Conservation (phyloP, 1,284 basidiomycete species). For the Ganoderma leucocontextum region DNA sequence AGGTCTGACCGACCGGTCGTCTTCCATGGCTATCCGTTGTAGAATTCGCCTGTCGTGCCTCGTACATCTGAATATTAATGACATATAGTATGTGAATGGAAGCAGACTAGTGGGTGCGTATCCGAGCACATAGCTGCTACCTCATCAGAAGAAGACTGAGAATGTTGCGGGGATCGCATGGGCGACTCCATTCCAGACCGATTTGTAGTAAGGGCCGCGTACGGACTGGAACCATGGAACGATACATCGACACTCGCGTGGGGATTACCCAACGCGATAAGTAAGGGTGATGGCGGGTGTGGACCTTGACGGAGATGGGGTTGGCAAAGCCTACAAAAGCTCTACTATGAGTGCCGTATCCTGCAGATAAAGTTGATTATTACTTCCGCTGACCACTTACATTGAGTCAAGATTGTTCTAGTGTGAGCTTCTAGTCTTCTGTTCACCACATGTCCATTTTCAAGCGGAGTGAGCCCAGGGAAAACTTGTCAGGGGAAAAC, state of each 20-base stretch:
- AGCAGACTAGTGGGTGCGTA: slow-evolving; percentile 28
- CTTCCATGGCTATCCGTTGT: slow-evolving; percentile 42
- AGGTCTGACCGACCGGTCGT: slow-evolving; percentile 29
- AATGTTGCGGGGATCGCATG: neutral
- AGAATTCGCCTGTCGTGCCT: slow-evolving; percentile 30
- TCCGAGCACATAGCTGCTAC: slow-evolving; percentile 38
- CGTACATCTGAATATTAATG: slow-evolving; percentile 35
- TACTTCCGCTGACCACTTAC: neutral
- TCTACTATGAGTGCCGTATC: neutral
- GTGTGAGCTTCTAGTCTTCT: neutral
- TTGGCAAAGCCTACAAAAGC: neutral
- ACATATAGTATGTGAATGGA: neutral
- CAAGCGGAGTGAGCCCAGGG: neutral
- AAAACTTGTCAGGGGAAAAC: neutral
- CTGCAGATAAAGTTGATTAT: neutral
- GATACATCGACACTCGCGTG: neutral
- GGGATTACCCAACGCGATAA: neutral
- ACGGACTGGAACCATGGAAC: neutral
- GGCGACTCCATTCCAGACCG: neutral
- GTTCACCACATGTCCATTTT: neutral
- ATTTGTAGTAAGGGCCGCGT: neutral
- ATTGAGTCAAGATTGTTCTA: slow-evolving; percentile 18
- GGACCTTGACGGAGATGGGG: neutral
- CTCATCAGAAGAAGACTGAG: neutral
- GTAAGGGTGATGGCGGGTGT: neutral